These are phyloP conservation scores for Fomes fomentarius DNA, from an alignment of 1,284 basidiomycete species.

Conservation along the genomic window DNA sequence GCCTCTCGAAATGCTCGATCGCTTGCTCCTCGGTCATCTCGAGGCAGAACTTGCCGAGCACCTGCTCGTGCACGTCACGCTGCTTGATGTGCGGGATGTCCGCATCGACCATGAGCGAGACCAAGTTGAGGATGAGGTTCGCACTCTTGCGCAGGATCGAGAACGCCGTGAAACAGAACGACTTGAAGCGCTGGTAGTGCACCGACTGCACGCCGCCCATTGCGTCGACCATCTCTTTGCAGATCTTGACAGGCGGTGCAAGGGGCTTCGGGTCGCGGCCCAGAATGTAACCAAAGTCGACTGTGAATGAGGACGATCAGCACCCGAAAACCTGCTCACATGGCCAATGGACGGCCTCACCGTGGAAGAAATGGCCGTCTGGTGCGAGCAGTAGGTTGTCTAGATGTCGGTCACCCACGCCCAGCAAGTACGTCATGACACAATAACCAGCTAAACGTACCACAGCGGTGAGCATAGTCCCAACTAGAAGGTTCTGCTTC, in stretches of 20 bases:
- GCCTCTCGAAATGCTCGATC: constrained; percentile 93
- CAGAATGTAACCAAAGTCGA: constrained; percentile 99
- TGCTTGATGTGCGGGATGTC: constrained; percentile 98
- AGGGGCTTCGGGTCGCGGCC: constrained; percentile 98
- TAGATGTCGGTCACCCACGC: constrained; percentile 96
- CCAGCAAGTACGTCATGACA: constrained; percentile 95
- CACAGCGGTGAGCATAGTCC: too few species aligned
- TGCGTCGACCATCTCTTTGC: constrained; percentile 99
- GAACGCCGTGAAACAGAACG: constrained; percentile 95
- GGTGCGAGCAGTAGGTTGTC: constrained; percentile 95
- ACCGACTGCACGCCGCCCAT: constrained; percentile 96
- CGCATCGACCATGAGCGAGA: constrained; percentile 97
- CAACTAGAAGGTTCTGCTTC: too few species aligned
- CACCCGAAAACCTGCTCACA: not conserved
- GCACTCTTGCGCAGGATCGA: constrained; percentile 94
- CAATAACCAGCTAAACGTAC: constrained; percentile 87
- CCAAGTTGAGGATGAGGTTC: constrained; percentile 96
- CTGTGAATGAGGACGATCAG: constrained; percentile 44
- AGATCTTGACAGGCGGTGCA: constrained; percentile 97
- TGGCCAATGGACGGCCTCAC: constrained; percentile 40
- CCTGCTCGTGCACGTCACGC: constrained; percentile 83
- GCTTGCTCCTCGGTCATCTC: constrained; percentile 96
- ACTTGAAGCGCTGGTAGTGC: constrained; percentile 95
- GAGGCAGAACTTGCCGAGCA: constrained; percentile 96
- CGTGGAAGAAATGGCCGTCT: constrained; percentile 86